phyloP scores from a whole-genome alignment of 2,329 filamentous ascomycete species.

The Trichoderma sp. region DNA sequence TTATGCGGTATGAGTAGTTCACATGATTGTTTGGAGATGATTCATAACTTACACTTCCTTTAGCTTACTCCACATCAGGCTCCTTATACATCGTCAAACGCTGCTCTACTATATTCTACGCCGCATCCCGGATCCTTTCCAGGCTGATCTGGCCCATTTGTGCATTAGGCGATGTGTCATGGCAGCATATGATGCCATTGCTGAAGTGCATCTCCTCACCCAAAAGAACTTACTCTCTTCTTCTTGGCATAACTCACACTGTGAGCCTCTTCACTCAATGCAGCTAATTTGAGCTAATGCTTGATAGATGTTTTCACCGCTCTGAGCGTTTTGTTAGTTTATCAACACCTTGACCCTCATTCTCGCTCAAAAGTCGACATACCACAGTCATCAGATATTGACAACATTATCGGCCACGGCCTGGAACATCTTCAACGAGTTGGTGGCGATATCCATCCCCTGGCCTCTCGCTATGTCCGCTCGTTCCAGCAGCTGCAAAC shows the following conservation, averaged over 20 bases:
- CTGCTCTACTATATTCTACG: constrained; percentile 19
- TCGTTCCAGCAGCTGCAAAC: constrained; percentile 15
- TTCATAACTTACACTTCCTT: neutral
- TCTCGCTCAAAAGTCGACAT: constrained; percentile 10
- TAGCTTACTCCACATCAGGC: constrained; percentile 19
- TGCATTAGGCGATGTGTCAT: constrained; percentile 15
- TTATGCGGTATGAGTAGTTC: constrained; percentile 8
- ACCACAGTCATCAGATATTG: neutral
- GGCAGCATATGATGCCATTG: constrained; percentile 17
- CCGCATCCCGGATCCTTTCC: constrained; percentile 13
- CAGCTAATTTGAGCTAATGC: neutral
- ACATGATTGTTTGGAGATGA: neutral
- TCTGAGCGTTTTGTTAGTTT: constrained; percentile 9
- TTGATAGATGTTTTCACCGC: constrained; percentile 14
- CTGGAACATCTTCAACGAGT: constrained; percentile 4
- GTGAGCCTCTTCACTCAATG: neutral
- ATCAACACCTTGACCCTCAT: constrained; percentile 7
- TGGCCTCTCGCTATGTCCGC: constrained; percentile 15
- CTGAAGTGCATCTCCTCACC: constrained; percentile 7
- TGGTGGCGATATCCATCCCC: constrained; percentile 15
- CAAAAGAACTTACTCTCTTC: constrained; percentile 9
- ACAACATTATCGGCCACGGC: neutral
- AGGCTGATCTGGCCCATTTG: constrained; percentile 3
- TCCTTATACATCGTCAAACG: constrained; percentile 20
- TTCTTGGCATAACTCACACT: constrained; percentile 21